Conservation (phyloP, 2,329 filamentous ascomycete genomes). For the Neofusicoccum laricinum region DNA sequence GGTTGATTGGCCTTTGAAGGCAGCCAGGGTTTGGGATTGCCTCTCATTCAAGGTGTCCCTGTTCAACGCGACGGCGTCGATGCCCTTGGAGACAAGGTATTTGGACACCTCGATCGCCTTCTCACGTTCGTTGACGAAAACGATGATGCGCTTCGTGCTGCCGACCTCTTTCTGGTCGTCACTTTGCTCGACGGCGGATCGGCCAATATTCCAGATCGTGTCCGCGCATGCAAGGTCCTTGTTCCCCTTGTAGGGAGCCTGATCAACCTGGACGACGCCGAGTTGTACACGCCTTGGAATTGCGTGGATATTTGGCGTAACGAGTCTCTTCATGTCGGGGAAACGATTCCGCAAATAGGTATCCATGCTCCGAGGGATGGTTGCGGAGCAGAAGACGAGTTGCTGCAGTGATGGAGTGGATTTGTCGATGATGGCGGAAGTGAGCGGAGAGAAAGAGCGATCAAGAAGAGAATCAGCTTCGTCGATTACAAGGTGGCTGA, state of each 20-base stretch:
- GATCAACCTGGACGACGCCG: conserved; percentile 86
- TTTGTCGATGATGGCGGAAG: conserved; percentile 77
- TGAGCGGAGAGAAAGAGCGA: conserved; percentile 83
- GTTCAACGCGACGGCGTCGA: conserved; percentile 81
- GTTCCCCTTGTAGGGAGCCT: conserved; percentile 91
- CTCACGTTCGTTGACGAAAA: conserved; percentile 96
- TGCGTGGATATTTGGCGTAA: conserved; percentile 92
- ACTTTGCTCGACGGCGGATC: conserved; percentile 55
- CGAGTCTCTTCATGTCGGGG: conserved; percentile 79
- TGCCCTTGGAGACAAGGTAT: conserved; percentile 79
- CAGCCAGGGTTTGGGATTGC: conserved; percentile 70
- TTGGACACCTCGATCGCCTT: conserved; percentile 76
- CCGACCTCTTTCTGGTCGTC: conserved; percentile 47
- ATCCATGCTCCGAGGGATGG: conserved; percentile 87
- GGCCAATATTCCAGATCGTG: conserved; percentile 89
- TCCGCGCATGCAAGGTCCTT: conserved; percentile 92
- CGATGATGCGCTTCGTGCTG: conserved; percentile 77
- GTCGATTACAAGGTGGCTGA: conserved; percentile 84
- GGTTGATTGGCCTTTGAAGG: conserved; percentile 59
- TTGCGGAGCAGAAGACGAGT: conserved; percentile 90
- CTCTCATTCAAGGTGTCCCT: conserved; percentile 78
- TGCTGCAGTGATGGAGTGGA: conserved; percentile 78
- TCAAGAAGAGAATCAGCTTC: conserved; percentile 96
- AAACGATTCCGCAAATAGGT: conserved; percentile 77
- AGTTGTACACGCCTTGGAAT: conserved; percentile 93